phyloP scores from a whole-genome alignment of 495 filamentous ascomycete species.

The Penicilliopsis zonata region DNA sequence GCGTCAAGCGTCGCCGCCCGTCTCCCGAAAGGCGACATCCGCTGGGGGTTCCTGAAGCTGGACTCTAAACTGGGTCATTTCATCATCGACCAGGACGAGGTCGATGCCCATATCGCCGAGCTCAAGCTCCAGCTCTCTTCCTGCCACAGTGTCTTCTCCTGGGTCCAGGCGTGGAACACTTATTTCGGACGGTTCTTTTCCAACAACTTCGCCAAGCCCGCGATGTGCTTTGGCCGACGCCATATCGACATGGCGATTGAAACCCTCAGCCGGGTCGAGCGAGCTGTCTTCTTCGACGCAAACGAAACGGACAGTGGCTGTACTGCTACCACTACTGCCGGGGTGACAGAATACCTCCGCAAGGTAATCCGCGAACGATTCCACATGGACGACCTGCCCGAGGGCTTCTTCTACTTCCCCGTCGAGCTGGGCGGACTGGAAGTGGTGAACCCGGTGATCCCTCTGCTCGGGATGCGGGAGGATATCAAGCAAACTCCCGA shows the following conservation, averaged over 20 bases:
- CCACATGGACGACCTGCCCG: constrained; percentile 41
- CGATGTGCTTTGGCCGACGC: constrained; percentile 48
- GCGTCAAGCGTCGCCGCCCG: not conserved
- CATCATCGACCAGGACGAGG: constrained; percentile 48
- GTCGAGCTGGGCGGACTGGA: constrained; percentile 46
- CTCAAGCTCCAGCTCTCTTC: constrained; percentile 46
- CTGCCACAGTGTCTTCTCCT: constrained; percentile 45
- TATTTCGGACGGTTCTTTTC: constrained; percentile 54
- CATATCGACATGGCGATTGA: constrained; percentile 53
- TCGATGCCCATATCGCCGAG: constrained; percentile 50
- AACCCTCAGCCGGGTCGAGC: constrained; percentile 48
- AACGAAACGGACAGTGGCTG: constrained; percentile 1
- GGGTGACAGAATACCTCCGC: constrained; percentile 47
- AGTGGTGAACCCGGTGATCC: constrained; percentile 44
- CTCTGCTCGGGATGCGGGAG: constrained; percentile 40
- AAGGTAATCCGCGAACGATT: constrained; percentile 41
- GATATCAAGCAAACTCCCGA: constrained; percentile 35
- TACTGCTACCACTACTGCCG: constrained; percentile 15
- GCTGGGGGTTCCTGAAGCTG: constrained; percentile 55
- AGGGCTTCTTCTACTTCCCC: constrained; percentile 59
- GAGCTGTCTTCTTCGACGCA: constrained; percentile 33
- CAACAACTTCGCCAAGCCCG: constrained; percentile 53
- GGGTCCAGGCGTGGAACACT: constrained; percentile 54
- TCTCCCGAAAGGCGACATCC: constrained; percentile 44
- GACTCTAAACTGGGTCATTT: constrained; percentile 43